phyloP scores from a whole-genome alignment of 805 yeast species.

The Huiozyma sinensis region DNA sequence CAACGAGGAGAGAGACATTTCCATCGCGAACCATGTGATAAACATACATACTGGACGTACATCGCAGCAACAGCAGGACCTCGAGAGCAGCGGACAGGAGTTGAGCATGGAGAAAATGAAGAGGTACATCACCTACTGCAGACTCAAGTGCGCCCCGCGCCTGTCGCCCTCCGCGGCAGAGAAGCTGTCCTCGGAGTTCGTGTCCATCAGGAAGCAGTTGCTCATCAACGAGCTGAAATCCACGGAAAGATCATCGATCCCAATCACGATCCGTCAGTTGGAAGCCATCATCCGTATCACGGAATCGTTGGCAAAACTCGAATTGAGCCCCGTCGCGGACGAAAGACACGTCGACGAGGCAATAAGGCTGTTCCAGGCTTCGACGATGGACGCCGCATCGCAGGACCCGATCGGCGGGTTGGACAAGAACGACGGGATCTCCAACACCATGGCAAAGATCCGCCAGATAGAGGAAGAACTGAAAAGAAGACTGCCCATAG shows the following conservation, averaged over 20 bases:
- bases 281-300: constrained; percentile 96
- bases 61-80: constrained; percentile 32
- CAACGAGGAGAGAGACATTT: constrained; percentile 69
- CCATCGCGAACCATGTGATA: constrained; percentile 92
- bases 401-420: constrained; percentile 40
- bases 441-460: constrained; percentile 58
- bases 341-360: constrained; percentile 94
- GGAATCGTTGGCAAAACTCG: constrained; percentile 84
- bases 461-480: constrained; percentile 72
- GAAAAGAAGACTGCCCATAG: constrained; percentile 85
- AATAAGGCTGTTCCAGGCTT: constrained; percentile 84
- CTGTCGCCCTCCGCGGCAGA: constrained; percentile 83
- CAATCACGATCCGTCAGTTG: constrained; percentile 93
- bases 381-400: constrained; percentile 90
- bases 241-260: constrained; percentile 87
- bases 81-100: constrained; percentile 57
- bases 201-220: constrained; percentile 74
- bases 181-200: constrained; percentile 82
- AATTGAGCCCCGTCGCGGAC: constrained; percentile 70
- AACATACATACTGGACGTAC: constrained; percentile 79
- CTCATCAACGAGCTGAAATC: constrained; percentile 71
- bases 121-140: constrained; percentile 83
- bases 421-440: constrained; percentile 40
- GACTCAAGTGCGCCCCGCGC: constrained; percentile 86
- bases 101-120: constrained; percentile 87